phyloP scores from a whole-genome alignment of 805 yeast genomes.

The Wickerhamomyces tratensis region DNA sequence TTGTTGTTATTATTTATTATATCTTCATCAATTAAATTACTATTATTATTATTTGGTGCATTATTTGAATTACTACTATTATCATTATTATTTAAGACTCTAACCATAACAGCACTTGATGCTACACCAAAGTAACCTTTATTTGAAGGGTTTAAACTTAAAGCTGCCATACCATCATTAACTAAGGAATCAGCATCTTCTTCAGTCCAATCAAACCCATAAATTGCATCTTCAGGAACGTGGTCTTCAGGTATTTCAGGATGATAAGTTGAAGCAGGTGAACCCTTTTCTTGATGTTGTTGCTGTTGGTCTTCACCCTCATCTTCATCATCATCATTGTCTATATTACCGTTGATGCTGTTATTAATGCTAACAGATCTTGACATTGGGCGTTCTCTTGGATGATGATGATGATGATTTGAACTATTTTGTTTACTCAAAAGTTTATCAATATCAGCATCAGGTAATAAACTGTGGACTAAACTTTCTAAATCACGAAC shows the following conservation, averaged over 20 bases:
- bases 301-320: background rate
- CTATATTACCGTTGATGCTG: background rate
- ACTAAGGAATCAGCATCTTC: slow-evolving; percentile 29
- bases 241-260: slow-evolving; percentile 23
- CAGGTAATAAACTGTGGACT: slow-evolving; percentile 33
- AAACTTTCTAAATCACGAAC: slow-evolving; percentile 37
- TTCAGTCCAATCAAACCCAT: slow-evolving; percentile 55
- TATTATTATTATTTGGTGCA: background rate
- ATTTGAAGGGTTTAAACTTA: slow-evolving; percentile 38
- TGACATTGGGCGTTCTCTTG: background rate
- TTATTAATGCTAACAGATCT: background rate
- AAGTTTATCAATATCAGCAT: slow-evolving; percentile 32
- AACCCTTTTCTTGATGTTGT: background rate
- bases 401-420: background rate
- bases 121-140: slow-evolving; percentile 61
- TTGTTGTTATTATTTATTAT: slow-evolving; percentile 13
- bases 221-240: slow-evolving; percentile 33
- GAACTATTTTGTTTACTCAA: slow-evolving; percentile 10
- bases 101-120: slow-evolving; percentile 45
- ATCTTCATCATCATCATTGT: slow-evolving; percentile 3
- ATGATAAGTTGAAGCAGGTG: slow-evolving; percentile 7
- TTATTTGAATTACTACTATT: slow-evolving; percentile 13
- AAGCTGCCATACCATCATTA: slow-evolving; percentile 59
- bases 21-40: slow-evolving; percentile 1
- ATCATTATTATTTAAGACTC: slow-evolving; percentile 28